Evolutionary conservation across 1,284 basidiomycete species (phyloP).

Genomic region (Grifola frondosa): DNA sequence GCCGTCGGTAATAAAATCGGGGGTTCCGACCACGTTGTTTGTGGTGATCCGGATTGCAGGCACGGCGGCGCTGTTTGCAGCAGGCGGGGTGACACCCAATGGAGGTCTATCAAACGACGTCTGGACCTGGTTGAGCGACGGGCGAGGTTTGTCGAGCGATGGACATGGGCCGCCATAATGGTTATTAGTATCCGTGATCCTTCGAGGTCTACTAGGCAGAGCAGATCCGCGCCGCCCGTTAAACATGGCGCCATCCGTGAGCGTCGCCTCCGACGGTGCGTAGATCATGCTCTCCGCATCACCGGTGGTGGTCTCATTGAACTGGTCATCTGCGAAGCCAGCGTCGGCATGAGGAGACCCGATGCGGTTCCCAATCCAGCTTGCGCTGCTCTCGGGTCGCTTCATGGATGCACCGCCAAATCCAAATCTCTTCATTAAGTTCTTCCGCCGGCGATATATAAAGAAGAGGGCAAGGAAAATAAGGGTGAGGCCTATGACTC

Average conservation of each 20-base stretch:
- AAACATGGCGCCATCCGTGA: slow-evolving; percentile 8
- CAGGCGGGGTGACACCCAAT: background rate
- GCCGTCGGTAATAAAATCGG: slow-evolving; percentile 12
- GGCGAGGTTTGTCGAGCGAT: slow-evolving; percentile 3
- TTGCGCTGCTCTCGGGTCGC: slow-evolving; percentile 12
- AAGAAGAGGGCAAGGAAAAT: slow-evolving; percentile 10
- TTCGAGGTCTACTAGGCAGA: too few relatives aligned
- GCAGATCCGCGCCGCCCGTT: slow-evolving; percentile 12
- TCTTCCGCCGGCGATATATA: slow-evolving; percentile 17
- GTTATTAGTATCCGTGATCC: too few relatives aligned
- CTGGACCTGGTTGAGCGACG: slow-evolving; percentile 8
- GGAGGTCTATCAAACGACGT: too few relatives aligned
- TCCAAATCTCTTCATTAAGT: too few relatives aligned
- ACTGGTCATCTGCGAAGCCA: slow-evolving; percentile 10
- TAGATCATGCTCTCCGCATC: slow-evolving; percentile 12
- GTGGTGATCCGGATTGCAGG: slow-evolving; percentile 11
- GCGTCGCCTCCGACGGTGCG: slow-evolving; percentile 12
- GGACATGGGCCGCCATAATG: too few relatives aligned
- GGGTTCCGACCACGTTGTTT: slow-evolving; percentile 4
- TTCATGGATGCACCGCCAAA: slow-evolving; percentile 1
- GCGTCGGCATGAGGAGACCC: too few relatives aligned
- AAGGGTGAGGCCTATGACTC: slow-evolving; percentile 15
- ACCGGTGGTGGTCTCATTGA: slow-evolving; percentile 12
- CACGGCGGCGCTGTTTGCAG: slow-evolving; percentile 2
- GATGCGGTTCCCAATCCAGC: slow-evolving; percentile 12